A percentile compares a stretch with the other conserved stretches of the same genome.
These are phyloP conservation scores for Triticum monococcum DNA, from an alignment of 176 grass and related monocot species.

Conservation along the genomic window DNA sequence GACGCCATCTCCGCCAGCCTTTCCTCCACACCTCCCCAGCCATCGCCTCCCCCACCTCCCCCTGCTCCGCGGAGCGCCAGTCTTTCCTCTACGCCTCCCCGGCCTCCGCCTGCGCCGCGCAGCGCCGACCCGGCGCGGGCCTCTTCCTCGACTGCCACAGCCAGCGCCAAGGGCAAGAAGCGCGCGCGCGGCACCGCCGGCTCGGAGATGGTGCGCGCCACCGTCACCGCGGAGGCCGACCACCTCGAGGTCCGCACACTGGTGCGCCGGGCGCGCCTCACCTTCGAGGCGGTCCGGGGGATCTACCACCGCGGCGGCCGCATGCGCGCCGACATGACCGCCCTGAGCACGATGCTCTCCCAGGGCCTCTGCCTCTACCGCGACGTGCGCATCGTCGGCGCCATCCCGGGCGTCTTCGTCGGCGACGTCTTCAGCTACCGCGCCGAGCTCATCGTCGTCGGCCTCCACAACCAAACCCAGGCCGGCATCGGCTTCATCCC, in stretches of 20 bases:
- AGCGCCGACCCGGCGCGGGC: neutral
- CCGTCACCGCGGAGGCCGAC: conserved; percentile 11
- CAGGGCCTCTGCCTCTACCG: conserved; percentile 55
- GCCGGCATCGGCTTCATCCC: conserved; percentile 78
- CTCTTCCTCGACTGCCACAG: neutral
- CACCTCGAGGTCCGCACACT: conserved; percentile 32
- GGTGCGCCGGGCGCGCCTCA: conserved; percentile 61
- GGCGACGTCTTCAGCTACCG: conserved; percentile 93
- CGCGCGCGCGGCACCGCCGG: conserved; percentile 12
- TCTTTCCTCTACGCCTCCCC: neutral
- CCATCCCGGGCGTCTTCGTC: conserved; percentile 61
- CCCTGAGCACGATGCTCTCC: conserved; percentile 48
- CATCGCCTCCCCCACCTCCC: neutral
- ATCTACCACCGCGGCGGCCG: conserved; percentile 24
- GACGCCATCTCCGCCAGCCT: neutral
- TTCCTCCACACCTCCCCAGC: neutral
- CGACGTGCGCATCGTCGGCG: conserved; percentile 52
- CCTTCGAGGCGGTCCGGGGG: conserved; percentile 68
- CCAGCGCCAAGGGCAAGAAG: conserved; percentile 36
- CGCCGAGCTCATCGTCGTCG: conserved; percentile 71
- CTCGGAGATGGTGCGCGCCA: conserved; percentile 62
- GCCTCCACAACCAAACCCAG: conserved; percentile 67
- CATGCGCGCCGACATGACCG: conserved; percentile 58
- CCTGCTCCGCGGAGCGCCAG: too few species aligned
- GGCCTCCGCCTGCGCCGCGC: neutral